Evolutionary conservation across 208 protist genomes (phyloP).

Genomic region (Leishmania aethiopica): DNA sequence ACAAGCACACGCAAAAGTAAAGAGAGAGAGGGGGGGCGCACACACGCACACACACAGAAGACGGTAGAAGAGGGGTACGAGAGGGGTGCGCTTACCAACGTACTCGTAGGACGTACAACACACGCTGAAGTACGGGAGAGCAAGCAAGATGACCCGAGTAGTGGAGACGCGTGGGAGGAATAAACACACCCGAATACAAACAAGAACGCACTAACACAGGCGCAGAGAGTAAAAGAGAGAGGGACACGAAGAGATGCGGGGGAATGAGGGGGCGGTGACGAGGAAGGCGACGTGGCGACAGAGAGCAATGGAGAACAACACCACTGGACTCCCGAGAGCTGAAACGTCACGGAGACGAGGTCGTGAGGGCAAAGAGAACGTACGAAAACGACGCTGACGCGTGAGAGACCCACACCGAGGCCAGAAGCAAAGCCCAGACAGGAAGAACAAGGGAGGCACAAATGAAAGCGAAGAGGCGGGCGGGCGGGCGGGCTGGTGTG

Average conservation of each 20-base stretch:
- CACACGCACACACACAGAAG: background rate
- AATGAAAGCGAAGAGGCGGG: background rate
- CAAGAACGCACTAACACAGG: background rate
- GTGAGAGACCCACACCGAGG: background rate
- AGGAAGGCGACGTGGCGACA: background rate
- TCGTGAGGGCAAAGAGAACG: slow-evolving; percentile 9
- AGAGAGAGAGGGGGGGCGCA: background rate
- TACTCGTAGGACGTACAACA: slow-evolving; percentile 3
- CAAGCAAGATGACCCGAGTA: slow-evolving; percentile 19
- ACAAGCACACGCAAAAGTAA: background rate
- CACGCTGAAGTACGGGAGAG: background rate
- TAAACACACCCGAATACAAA: slow-evolving; percentile 15
- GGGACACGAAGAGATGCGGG: background rate
- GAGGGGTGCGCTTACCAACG: slow-evolving; percentile 3
- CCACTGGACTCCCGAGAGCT: background rate
- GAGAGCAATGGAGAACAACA: background rate
- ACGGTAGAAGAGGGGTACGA: background rate
- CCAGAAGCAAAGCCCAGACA: background rate
- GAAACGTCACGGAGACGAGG: background rate
- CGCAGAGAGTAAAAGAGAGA: background rate
- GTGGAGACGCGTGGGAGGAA: background rate
- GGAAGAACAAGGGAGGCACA: background rate
- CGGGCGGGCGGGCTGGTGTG: too few species aligned
- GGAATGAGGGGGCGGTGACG: slow-evolving; percentile 8
- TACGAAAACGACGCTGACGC: slow-evolving; percentile 1